These are phyloP conservation scores for Lachancea sp. DNA, from an alignment of 805 yeast species.

Conservation along the genomic window DNA sequence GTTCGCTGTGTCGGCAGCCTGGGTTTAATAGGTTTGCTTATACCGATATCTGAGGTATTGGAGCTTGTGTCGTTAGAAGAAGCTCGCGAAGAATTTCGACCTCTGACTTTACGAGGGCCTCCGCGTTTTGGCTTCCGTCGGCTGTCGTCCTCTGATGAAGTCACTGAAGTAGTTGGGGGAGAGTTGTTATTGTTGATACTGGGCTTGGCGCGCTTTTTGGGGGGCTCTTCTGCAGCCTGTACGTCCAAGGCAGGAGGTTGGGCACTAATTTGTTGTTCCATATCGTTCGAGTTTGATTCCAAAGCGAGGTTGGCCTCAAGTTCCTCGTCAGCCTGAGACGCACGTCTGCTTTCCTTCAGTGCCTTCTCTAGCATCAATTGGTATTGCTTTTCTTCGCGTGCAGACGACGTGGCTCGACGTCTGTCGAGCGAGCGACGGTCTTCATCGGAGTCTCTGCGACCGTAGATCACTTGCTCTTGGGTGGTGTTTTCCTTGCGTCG, in stretches of 20 bases:
- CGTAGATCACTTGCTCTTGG: constrained; percentile 1
- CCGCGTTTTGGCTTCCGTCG: constrained; percentile 7
- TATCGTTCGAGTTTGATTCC: not conserved
- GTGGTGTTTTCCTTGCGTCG: constrained; percentile 2
- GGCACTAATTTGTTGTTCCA: not conserved
- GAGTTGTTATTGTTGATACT: not conserved
- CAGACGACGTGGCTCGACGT: constrained; percentile 35
- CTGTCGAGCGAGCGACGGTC: constrained; percentile 27
- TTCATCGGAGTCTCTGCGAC: constrained; percentile 16
- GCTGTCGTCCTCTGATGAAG: constrained; percentile 7
- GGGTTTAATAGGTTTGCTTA: constrained; percentile 73
- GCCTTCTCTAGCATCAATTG: constrained; percentile 38
- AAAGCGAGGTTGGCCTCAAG: not conserved
- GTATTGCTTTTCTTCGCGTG: constrained; percentile 40
- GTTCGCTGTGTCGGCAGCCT: constrained; percentile 73
- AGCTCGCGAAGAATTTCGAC: constrained; percentile 1
- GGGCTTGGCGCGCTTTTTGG: constrained; percentile 5
- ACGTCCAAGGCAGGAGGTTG: not conserved
- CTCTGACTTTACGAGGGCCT: constrained; percentile 2
- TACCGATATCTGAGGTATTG: constrained; percentile 36
- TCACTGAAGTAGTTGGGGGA: constrained; percentile 3
- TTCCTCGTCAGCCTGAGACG: constrained; percentile 24
- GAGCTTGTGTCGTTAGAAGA: constrained; percentile 1
- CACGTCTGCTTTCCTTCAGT: constrained; percentile 36
- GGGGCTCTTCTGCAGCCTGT: not conserved